Percentiles rank a stretch among this genome's conserved stretches.
These are phyloP conservation scores for Curvularia sp. DNA, from an alignment of 2,329 filamentous ascomycete species.

Conservation along the genomic window DNA sequence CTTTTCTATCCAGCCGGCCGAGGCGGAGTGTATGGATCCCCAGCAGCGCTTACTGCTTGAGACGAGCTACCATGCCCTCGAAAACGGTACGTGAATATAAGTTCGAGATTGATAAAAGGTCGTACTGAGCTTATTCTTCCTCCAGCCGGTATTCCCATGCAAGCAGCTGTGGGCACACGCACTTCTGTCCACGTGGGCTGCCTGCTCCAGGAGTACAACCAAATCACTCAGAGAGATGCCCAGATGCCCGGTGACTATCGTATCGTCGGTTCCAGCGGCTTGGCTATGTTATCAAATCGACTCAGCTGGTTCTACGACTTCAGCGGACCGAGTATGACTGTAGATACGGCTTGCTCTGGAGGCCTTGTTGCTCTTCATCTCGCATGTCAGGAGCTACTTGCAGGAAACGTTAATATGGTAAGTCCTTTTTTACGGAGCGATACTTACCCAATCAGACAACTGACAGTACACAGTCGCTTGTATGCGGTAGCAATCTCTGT, in stretches of 20 bases:
- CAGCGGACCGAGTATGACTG: slow-evolving; percentile 30
- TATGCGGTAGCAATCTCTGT: slow-evolving; percentile 24
- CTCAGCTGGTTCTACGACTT: slow-evolving; percentile 40
- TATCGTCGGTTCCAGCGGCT: slow-evolving; percentile 13
- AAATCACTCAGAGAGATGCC: slow-evolving; percentile 17
- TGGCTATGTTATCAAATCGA: slow-evolving; percentile 27
- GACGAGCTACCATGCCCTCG: slow-evolving; percentile 38
- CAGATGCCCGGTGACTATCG: slow-evolving; percentile 23
- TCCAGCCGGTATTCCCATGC: slow-evolving; percentile 26
- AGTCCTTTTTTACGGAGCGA: neutral
- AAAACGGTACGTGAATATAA: slow-evolving; percentile 26
- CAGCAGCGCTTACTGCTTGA: slow-evolving; percentile 38
- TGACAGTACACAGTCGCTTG: slow-evolving; percentile 16
- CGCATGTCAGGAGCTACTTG: slow-evolving; percentile 26
- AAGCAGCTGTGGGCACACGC: slow-evolving; percentile 23
- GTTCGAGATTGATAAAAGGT: neutral
- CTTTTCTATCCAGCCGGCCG: slow-evolving; percentile 28
- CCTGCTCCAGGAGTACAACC: slow-evolving; percentile 23
- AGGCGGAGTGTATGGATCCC: slow-evolving; percentile 38
- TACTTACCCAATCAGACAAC: neutral
- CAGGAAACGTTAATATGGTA: slow-evolving; percentile 23
- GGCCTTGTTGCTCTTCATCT: slow-evolving; percentile 33
- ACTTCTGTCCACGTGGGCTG: slow-evolving; percentile 31
- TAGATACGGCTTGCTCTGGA: slow-evolving; percentile 43
- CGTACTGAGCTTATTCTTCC: neutral